Evolutionary conservation across 352 stramenopile species (phyloP).

Genomic region (Pythium chondricola): DNA sequence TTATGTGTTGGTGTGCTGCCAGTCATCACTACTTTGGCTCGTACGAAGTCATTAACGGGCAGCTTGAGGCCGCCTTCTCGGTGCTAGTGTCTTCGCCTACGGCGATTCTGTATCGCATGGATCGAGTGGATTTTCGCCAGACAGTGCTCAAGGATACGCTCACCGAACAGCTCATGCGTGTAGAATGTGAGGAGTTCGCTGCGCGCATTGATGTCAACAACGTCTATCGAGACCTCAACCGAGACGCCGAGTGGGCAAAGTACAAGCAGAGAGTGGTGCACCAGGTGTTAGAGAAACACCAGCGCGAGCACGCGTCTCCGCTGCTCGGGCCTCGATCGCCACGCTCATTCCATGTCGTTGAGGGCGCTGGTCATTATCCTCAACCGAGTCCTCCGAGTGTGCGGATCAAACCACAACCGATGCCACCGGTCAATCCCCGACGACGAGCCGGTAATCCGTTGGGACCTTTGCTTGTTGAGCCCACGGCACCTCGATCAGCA

Average conservation of each 20-base stretch:
- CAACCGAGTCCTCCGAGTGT: too few species aligned
- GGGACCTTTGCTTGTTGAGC: neutral
- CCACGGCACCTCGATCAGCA: neutral
- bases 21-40: slow-evolving; percentile 61
- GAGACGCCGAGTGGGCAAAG: slow-evolving; percentile 36
- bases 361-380: too few species aligned
- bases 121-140: slow-evolving; percentile 66
- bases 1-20: too few species aligned
- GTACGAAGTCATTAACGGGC: slow-evolving; percentile 40
- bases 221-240: slow-evolving; percentile 39
- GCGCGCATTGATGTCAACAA: slow-evolving; percentile 32
- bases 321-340: slow-evolving; percentile 35
- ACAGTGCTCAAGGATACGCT: slow-evolving; percentile 45
- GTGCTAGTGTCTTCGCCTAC: slow-evolving; percentile 55
- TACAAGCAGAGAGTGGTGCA: slow-evolving; percentile 46
- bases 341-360: slow-evolving; percentile 1
- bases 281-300: slow-evolving; percentile 28
- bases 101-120: slow-evolving; percentile 53
- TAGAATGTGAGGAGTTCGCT: slow-evolving; percentile 32
- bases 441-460: neutral
- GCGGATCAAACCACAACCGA: too few species aligned
- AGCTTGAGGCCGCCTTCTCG: slow-evolving; percentile 38
- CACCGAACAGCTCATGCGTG: slow-evolving; percentile 38
- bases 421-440: neutral
- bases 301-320: slow-evolving; percentile 26